Evolutionary conservation across 2,329 filamentous ascomycete species (phyloP), one percentile per base, ranked within the genome.

Genomic region (Aureobasidium leucospermi): DNA sequence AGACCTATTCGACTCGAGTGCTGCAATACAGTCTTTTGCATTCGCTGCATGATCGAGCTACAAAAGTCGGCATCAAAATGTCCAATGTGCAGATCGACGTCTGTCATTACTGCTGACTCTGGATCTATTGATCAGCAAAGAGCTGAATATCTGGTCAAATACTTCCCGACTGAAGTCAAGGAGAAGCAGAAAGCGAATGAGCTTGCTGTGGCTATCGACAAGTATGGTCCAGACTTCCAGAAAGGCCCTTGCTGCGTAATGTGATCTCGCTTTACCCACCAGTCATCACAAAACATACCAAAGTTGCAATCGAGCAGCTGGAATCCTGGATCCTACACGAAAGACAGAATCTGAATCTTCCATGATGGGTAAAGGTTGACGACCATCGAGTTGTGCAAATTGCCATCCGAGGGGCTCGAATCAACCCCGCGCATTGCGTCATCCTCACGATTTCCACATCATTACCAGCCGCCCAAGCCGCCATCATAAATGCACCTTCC

Each of bases 11-110:
- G 85, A 28, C 78, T 95, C 36, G 79, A 81, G 13, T 74, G 71
- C 63, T 96, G 90, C 71, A 76, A 81, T 31, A 89, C 94, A 65
- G 76, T 92, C 13, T 92, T 93, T 68, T 96, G 90, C 74, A 93
- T 94, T 60, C 81, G 88, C 2, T 96, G 90, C 69, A 79, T 93
- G 51, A 85, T 95, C 63, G 85, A 89, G 66, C 84, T 96, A 75
- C 90, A 94, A 70, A 83, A 85, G 47, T 79, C 80, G 61, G 85
- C 88, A 68, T 80, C 81, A 39, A 77, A 83, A 55, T 96, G 90
- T 68, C 90, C 90, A 0, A 76, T 94, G 58, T 96, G 90, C 70
- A 81, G 91, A 60, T 81, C 83, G 16, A 81, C 86, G 60, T 87
- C 86, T 0, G 83, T 95, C 10, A 80, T 89, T 75, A 75, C 80